Conservation (phyloP, 768 basidiomycete species). For the Lactarius tabidus region DNA sequence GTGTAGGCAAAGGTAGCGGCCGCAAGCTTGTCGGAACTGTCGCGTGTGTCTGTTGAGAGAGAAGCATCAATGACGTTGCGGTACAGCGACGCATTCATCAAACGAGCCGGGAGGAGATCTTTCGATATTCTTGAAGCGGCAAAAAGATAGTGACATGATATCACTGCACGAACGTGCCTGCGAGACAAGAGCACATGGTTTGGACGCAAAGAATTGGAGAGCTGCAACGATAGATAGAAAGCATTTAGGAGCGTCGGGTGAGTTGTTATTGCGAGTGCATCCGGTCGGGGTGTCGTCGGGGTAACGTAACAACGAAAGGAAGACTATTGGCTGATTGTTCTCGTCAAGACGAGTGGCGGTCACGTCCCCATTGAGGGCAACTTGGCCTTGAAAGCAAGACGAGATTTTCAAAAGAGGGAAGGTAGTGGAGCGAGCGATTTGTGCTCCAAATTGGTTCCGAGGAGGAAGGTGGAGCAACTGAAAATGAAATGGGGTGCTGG, state of each 20-base stretch:
- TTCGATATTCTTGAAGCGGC: background rate
- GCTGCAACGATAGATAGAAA: background rate
- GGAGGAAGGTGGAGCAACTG: slow-evolving; percentile 4
- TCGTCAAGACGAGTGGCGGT: background rate
- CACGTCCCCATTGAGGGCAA: slow-evolving; percentile 7
- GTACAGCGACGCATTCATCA: background rate
- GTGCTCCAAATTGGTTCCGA: slow-evolving; percentile 11
- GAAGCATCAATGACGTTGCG: slow-evolving; percentile 9
- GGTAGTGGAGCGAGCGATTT: slow-evolving; percentile 15
- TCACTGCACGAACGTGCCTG: background rate
- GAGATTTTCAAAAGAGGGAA: slow-evolving; percentile 13
- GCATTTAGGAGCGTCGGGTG: background rate
- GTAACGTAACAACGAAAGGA: slow-evolving; percentile 10
- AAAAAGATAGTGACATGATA: background rate
- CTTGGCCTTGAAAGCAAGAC: slow-evolving; percentile 11
- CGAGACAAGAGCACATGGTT: background rate
- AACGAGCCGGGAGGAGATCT: background rate
- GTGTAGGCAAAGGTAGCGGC: background rate
- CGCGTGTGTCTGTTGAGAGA: background rate
- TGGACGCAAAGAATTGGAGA: background rate
- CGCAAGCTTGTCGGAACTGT: slow-evolving; percentile 1
- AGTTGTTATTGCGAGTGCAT: slow-evolving; percentile 10
- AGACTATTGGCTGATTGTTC: background rate
- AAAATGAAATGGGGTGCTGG: background rate
- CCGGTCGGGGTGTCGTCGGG: slow-evolving; percentile 5